These are phyloP conservation scores for Thamnidium elegans DNA, from an alignment of 192 early-diverging fungal genomes.

Conservation along the genomic window DNA sequence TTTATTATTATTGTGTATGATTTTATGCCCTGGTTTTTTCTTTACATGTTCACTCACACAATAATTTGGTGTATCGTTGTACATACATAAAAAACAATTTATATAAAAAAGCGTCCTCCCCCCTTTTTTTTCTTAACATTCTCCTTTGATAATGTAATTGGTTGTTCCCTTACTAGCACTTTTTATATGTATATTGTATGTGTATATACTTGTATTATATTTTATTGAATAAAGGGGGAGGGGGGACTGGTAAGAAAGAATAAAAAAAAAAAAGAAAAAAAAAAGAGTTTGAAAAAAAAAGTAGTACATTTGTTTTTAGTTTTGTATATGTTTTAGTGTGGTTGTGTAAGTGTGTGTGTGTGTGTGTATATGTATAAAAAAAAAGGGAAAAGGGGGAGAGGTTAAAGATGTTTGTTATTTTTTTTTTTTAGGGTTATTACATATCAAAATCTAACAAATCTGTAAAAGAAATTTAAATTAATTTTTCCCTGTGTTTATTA, in stretches of 20 bases:
- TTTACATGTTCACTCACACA: too few species aligned
- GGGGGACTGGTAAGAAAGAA: too few species aligned
- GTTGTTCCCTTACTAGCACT: too few species aligned
- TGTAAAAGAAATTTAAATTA: neutral
- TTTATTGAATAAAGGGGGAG: too few species aligned
- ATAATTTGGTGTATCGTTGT: too few species aligned
- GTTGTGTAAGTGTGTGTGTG: too few species aligned
- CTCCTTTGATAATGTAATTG: neutral
- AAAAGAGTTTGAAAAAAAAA: neutral
- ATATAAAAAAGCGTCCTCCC: too few species aligned
- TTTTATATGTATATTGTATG: too few species aligned
- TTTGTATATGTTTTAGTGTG: neutral
- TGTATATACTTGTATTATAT: too few species aligned
- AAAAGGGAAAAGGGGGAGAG: neutral
- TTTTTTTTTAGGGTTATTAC: slow-evolving; percentile 1
- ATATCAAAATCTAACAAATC: neutral
- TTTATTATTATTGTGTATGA: neutral
- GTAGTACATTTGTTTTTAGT: neutral
- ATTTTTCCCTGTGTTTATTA: neutral
- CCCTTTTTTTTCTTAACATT: neutral
- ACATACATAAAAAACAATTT: too few species aligned
- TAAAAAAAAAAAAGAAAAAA: slow-evolving; percentile 1
- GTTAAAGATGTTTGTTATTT: neutral
- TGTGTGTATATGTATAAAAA: neutral
- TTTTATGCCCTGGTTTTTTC: neutral